Conservation (phyloP, 805 yeast genomes). For the Myxozyma geophila region DNA sequence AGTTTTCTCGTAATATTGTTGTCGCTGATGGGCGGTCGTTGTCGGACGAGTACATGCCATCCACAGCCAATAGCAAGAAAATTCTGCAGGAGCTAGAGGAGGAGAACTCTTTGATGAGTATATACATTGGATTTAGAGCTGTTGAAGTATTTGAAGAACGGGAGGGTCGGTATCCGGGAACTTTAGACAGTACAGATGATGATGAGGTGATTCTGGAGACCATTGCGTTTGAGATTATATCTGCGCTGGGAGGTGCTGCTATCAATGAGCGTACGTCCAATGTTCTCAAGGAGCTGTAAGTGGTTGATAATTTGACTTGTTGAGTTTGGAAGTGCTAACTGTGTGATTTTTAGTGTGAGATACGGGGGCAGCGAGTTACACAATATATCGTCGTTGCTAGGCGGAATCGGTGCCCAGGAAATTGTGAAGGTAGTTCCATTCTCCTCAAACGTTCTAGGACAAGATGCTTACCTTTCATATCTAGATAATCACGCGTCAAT, state of each 20-base stretch:
- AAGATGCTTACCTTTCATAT: neutral
- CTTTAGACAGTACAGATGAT: slow-evolving; percentile 15
- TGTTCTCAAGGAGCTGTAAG: slow-evolving; percentile 53
- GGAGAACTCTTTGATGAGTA: slow-evolving; percentile 34
- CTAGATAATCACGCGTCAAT: slow-evolving; percentile 68
- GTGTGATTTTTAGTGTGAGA: slow-evolving; percentile 34
- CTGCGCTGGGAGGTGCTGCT: slow-evolving; percentile 19
- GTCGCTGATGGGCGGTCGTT: slow-evolving; percentile 53
- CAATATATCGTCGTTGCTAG: slow-evolving; percentile 69
- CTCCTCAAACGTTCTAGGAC: neutral
- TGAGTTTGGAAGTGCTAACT: neutral
- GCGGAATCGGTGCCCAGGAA: slow-evolving; percentile 89
- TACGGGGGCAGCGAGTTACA: slow-evolving; percentile 54
- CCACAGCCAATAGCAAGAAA: slow-evolving; percentile 12
- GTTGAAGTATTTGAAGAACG: slow-evolving; percentile 38
- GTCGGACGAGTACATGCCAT: slow-evolving; percentile 29
- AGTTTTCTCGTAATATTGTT: slow-evolving; percentile 59
- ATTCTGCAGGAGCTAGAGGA: slow-evolving; percentile 26
- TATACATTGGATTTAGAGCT: slow-evolving; percentile 40
- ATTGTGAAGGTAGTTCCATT: slow-evolving; percentile 58
- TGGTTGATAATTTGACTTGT: slow-evolving; percentile 20
- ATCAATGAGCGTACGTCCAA: slow-evolving; percentile 38
- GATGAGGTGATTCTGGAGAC: slow-evolving; percentile 20
- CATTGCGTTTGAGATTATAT: slow-evolving; percentile 22
- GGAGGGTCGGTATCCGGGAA: slow-evolving; percentile 26